phyloP scores from a whole-genome alignment of 148 eudicot genomes.

The Chenopodium album region DNA sequence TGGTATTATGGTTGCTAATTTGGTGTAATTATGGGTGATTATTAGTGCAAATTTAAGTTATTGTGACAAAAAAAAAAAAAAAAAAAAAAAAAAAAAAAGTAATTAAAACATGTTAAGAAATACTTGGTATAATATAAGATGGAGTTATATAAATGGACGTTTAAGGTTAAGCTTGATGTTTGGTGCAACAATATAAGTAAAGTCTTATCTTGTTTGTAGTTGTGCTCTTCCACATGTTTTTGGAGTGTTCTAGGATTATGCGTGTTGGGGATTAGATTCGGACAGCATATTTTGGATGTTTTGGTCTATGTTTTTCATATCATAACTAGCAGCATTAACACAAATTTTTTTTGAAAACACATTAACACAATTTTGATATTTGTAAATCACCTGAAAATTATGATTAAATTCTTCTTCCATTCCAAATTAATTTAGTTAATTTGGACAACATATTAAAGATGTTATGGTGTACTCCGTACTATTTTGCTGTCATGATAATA shows the following conservation, averaged over 20 bases:
- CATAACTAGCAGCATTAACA: background rate
- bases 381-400: no score
- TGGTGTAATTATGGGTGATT: background rate
- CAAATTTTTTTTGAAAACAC: background rate
- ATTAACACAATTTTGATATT: background rate
- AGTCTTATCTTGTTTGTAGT: constrained; percentile 1
- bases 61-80: no score
- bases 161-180: constrained; percentile 5
- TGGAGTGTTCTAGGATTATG: background rate
- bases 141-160: background rate
- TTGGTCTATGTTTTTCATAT: background rate
- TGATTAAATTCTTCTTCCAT: no score
- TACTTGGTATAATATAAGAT: background rate
- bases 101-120: no score
- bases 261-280: constrained; percentile 1
- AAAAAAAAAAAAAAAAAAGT: no score
- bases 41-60: background rate
- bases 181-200: constrained; percentile 21
- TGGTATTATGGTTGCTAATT: no score
- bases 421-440: no score
- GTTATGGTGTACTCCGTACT: no score
- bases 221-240: constrained; percentile 5
- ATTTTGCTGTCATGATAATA: no score
- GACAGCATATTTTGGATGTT: background rate
- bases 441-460: no score